Evolutionary conservation across 208 protist genomes (phyloP).

Genomic region (Entamoeba invadens): DNA sequence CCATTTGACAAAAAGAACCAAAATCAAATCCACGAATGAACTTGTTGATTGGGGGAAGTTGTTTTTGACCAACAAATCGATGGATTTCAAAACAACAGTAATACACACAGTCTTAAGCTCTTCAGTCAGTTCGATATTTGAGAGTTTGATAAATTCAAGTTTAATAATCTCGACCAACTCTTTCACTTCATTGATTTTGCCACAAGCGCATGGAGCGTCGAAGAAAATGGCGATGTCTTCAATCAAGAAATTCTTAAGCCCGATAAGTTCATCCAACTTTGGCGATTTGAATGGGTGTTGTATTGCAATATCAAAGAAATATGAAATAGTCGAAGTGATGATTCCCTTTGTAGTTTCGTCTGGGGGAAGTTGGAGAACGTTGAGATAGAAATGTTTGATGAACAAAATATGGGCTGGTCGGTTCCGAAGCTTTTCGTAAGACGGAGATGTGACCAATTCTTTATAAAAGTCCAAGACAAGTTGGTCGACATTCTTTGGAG

Average conservation of each 20-base stretch:
- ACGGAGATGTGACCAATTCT: neutral
- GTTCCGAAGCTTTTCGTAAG: neutral
- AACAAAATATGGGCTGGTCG: neutral
- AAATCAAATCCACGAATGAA: neutral
- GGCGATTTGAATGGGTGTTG: neutral
- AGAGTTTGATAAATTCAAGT: neutral
- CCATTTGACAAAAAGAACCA: neutral
- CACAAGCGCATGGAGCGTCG: neutral
- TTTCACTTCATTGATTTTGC: neutral
- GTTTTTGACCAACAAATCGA: neutral
- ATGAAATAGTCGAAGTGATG: neutral
- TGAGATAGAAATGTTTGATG: neutral
- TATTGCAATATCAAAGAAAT: neutral
- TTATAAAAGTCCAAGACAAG: neutral
- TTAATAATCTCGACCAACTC: neutral
- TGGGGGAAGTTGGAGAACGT: neutral
- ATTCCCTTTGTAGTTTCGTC: neutral
- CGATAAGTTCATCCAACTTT: neutral
- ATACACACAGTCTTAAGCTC: neutral
- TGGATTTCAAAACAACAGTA: neutral
- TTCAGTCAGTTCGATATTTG: neutral
- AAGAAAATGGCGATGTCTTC: neutral
- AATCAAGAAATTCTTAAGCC: neutral
- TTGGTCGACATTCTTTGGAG: neutral
- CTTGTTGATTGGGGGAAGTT: neutral